Conservation (phyloP, 106 monocot species). For the Apostasia ramifera region DNA sequence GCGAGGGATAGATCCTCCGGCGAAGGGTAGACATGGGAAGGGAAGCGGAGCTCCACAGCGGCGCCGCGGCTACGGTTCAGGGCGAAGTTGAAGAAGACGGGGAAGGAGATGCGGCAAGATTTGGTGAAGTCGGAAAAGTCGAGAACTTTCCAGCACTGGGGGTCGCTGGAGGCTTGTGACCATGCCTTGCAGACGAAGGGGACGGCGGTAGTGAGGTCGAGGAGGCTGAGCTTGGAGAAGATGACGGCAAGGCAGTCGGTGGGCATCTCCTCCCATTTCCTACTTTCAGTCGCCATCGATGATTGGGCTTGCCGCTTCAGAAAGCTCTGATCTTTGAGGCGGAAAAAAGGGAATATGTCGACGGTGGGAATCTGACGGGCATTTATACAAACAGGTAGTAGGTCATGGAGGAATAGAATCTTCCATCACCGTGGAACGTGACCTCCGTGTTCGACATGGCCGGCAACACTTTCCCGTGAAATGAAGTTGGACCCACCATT, state of each 20-base stretch:
- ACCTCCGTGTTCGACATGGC: too few species aligned
- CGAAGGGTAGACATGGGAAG: slow-evolving; percentile 1
- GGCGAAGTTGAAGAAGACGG: slow-evolving; percentile 21
- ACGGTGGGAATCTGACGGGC: background rate
- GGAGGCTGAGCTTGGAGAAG: slow-evolving; percentile 26
- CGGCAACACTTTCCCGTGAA: too few species aligned
- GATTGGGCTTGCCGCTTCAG: background rate
- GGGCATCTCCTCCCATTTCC: slow-evolving; percentile 42
- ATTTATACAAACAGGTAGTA: slow-evolving; percentile 6
- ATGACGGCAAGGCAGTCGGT: slow-evolving; percentile 39
- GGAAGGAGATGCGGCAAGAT: slow-evolving; percentile 17
- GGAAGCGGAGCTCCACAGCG: slow-evolving; percentile 19
- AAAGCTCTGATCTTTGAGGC: background rate
- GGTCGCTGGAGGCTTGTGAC: slow-evolving; percentile 23
- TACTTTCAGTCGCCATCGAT: slow-evolving; percentile 6
- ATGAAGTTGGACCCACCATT: too few species aligned
- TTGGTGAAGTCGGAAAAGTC: slow-evolving; percentile 17
- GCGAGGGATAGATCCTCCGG: slow-evolving; percentile 11
- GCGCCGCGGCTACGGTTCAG: slow-evolving; percentile 5
- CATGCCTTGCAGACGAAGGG: slow-evolving; percentile 47
- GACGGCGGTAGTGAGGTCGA: slow-evolving; percentile 26
- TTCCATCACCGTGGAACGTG: too few species aligned
- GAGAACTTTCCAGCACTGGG: slow-evolving; percentile 29
- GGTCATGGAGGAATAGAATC: background rate
- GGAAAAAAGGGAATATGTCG: background rate